Evolutionary conservation across 495 filamentous ascomycete genomes (phyloP), one percentile per base, ranked within the genome.

Genomic region (Pseudoneurospora amorphoporcata): DNA sequence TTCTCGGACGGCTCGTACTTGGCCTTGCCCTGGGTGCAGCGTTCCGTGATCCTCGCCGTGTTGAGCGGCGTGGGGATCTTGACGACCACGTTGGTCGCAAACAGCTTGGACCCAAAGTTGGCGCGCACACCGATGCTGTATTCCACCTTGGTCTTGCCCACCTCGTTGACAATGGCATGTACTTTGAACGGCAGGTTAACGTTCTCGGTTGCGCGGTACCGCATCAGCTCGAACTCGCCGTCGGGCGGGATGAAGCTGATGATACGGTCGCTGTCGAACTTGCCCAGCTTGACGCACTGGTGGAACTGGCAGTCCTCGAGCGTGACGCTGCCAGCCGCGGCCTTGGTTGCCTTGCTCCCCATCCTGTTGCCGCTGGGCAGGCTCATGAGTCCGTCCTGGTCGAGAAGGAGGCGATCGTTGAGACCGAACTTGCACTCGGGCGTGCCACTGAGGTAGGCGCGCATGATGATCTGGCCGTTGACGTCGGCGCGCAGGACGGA

Each of bases 381-480:
- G 61, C 82, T 87, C 29, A 82, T 87, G 39, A 91, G 84, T 61
- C 82, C 88, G 77, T 94, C 92, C 58, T 92, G 90, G 74, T 98
- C 96, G 6, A 99, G 86, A 0, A 98, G 87, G 4, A 99, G 86
- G 0, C 95, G 93, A 80, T 99, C 96, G 80, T 99, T 99, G 43
- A 99, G 90, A 6, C 96, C 96, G 77, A 99, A 99, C 83, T 99
- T 99, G 87, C 96, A 99, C 82, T 99, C 96, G 4, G 96, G 96
- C 0, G 94, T 98, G 32, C 96, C 96, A 69, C 92, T 90, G 39
- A 99, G 92, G 77, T 99, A 99, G 72, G 96, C 96, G 70, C 96
- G 94, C 96, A 99, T 99, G 75, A 98, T 88, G 77, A 99, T 98
- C 79, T 98, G 94, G 41, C 96, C 96, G 73, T 92, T 97, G 70